phyloP scores from a whole-genome alignment of 73 alveolate species.

The Uronychia setigera region DNA sequence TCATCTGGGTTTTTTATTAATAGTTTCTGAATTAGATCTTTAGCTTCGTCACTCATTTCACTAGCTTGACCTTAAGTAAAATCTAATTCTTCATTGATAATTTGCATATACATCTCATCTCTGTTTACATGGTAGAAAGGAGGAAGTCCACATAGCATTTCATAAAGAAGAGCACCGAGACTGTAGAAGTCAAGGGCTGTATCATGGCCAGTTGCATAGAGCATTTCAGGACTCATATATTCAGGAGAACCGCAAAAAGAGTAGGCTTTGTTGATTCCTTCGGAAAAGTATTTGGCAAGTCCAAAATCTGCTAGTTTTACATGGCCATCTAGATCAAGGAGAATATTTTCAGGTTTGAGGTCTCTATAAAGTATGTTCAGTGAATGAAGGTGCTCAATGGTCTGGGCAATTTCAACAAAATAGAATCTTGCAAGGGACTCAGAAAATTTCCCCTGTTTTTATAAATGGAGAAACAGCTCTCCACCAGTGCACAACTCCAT shows the following conservation, averaged over 20 bases:
- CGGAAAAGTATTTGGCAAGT: constrained; percentile 28
- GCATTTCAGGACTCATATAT: constrained; percentile 81
- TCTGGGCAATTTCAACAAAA: constrained; percentile 67
- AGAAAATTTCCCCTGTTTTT: constrained; percentile 61
- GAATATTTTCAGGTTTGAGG: constrained; percentile 80
- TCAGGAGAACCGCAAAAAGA: constrained; percentile 85
- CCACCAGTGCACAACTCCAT: constrained; percentile 92
- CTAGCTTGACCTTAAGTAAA: constrained; percentile 22
- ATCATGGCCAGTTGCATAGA: constrained; percentile 74
- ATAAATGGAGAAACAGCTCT: constrained; percentile 74
- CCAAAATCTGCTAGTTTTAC: constrained; percentile 79
- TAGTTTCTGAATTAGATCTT: constrained; percentile 58
- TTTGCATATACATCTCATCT: constrained; percentile 41
- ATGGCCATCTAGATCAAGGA: constrained; percentile 73
- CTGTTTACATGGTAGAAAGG: constrained; percentile 67
- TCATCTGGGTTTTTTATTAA: constrained; percentile 75
- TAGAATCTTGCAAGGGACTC: constrained; percentile 70
- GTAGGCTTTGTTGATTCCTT: constrained; percentile 21
- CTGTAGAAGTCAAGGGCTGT: constrained; percentile 77
- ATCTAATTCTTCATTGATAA: constrained; percentile 27
- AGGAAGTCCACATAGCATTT: constrained; percentile 83
- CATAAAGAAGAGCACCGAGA: constrained; percentile 82
- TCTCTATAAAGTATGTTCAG: constrained; percentile 78
- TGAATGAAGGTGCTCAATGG: constrained; percentile 69
- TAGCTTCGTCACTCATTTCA: constrained; percentile 28